Evolutionary conservation across 139 green algal species (phyloP), one percentile per base, ranked within the genome.

Genomic region (Chloropicon primus): DNA sequence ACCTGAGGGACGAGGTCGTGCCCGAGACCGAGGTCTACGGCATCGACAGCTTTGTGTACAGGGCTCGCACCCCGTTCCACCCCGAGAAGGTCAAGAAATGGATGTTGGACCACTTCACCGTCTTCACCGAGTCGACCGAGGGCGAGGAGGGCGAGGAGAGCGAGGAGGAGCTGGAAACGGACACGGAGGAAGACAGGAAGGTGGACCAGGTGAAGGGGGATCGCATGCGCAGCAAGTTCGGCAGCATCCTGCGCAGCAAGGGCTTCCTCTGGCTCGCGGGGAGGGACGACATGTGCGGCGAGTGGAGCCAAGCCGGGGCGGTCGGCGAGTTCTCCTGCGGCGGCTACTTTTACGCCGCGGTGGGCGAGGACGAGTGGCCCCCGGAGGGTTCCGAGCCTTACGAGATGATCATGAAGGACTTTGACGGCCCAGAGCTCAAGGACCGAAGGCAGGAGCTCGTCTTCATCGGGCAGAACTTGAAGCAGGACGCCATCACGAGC

Each of bases 361-460:
- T 91, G 10, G 85, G 85, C 3, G 72, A 86, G 27, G 85, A 91
- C 24, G 78, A 83, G 0, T 92, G 88, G 88, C 85, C 84, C 21
- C 2, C 0, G 1, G 75, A 84, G 3, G 85, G 83, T 22, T 81
- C 88, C 75, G 75, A 84, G n/a, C 1, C 22, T 24, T 53, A 77
- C 1, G 77, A 75, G 54, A 24, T 3, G 2, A 83, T 91, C 2
- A 28, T 75, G 22, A 73, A 79, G 1, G 87, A 91, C 80, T 86
- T 91, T 73, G 79, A 77, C 2, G 76, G 29, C 1, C 10, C 5
- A 17, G 72, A 77, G 24, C 21, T n/a, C 10, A 73, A 77, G 24
- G 83, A 87, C 26, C 79, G 81, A 21, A 54, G 88, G 2, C 90
- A 94, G 83, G 90, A 94, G 86, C 77, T 94, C 53, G 90, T 94